Base-by-base conservation (phyloP, 2,329 filamentous ascomycete species). In the Sporothrix protearum region DNA sequence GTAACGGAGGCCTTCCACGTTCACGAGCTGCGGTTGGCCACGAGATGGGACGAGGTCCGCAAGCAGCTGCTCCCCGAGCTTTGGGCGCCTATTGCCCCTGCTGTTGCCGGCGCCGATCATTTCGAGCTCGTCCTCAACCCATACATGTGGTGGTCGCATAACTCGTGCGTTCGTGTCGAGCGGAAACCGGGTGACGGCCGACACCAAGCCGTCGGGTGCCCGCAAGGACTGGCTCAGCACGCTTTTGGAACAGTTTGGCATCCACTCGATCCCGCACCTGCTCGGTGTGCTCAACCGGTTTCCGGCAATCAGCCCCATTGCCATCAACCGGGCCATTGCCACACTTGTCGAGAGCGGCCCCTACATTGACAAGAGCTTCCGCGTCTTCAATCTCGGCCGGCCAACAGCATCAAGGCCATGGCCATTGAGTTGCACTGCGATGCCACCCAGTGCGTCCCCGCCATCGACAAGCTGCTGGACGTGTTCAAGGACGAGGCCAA, bases 91-190 rank as follows among this genome's bases (percentile, higher is more conserved):
- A 45, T 76, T 25, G 74, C 76, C 0, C 72, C 75, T 0, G 64
- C 73, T 0, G 72, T 77, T 1, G 73, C 74, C 0, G 57, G 70
- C 1, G 70, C 70, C 5, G 76, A 77, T 66, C 76, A 77, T 51
- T 77, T 76, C 51, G 76, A 77, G 72, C 66, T 77, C 7, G 73
- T 77, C 2, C 73, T 77, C 22, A 77, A 76, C 55, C 76, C 76
- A 0, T 77, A 77, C 70, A 69, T 69, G 67, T 47, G 61, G 64
- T 72, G 73, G 74, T 71, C 59, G 1, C 63, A 72, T 57, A 69
- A 74, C 51, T 70, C 74, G 2, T 75, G 74, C 45, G 71, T 77
- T 2, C 71, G 72, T 4, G 72, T 77, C 6, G 75, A 76, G 66
- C 73, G 76, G 9, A 72, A 72, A 66, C 16, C 74, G 76, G 1